Base-by-base conservation (phyloP, 2,329 filamentous ascomycete species). In the Aspergillus latus region DNA sequence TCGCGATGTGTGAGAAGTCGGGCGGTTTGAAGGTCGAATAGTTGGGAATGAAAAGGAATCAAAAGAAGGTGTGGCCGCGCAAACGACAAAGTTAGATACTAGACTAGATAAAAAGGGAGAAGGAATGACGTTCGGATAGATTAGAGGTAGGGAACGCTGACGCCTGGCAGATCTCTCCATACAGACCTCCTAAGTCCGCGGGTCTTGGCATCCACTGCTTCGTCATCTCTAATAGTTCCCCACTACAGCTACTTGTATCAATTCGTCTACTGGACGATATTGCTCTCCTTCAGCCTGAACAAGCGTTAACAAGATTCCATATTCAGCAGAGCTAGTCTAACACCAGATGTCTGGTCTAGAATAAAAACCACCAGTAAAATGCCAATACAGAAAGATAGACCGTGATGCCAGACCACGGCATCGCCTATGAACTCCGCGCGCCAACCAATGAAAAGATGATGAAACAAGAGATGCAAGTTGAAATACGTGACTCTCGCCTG, bases 41-140 rank as follows among this genome's bases (percentile, higher is more conserved):
- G 15, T 54, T 13, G 16, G 9, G 21, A 13, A n/a, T 5, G 13
- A 42, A 7, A 40, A 45, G 30, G 45, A 26, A 26, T 15, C 34
- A 53, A 56, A 49, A 43, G 45, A 34, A 55, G 43, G 48, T 49
- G 50, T 49, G 50, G 61, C 61, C 21, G 28, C 9, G 45, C 42
- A 39, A 46, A 13, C 60, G 63, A 63, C 57, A 59, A 45, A 54
- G 54, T 47, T 57, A 57, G 47, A 30, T 34, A 52, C 42, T 8
- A 39, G 34, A 39, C 34, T 37, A 10, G 34, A 37, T 37, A 43
- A 43, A n/a, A 40, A 43, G 46, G 56, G 32, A 61, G 34, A 49
- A 62, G 26, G 44, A 68, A 72, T 72, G 69, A 71, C 68, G 68
- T 70, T 70, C 59, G 62, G 64, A 39, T 48, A 21, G 47, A 39